Base-by-base conservation (phyloP, 768 basidiomycete species). In the Gautieria morchelliformis region DNA sequence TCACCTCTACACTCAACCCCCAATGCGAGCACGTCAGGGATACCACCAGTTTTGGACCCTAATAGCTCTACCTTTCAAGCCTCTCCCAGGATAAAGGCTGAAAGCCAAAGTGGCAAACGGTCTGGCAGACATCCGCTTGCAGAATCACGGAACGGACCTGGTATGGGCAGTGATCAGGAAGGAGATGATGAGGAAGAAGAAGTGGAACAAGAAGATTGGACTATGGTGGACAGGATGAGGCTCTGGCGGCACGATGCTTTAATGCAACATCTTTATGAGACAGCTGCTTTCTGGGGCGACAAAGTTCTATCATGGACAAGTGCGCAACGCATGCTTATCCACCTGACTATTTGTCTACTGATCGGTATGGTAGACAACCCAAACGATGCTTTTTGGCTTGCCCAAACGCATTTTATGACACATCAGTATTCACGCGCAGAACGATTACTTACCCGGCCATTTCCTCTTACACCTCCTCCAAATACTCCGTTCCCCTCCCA, bases 331-430 rank as follows among this genome's bases (percentile, higher is more conserved):
- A 37, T 9, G 9, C 60, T 52, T 58, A 41, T 56, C 58, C 19
- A n/a, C 3, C 8, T 39, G 27, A n/a, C 39, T 4, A 22, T 51
- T 17, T 22, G 41, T 57, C 32, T 47, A 11, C 33, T 50, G 41
- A 53, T 59, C 24, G 15, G 40, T 37, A 48, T 39, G 17, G 1
- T 64, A 95, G 95, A 85, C 61, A 92, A 98, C 65, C 87, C 93
- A 32, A 96, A 97, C 67, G 96, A 99, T 70, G 96, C 93, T 12
- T 98, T 99, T 71, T 99, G 96, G 96, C 82, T 99, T 20, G 94
- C 96, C 3, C 96, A 99, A 69, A 92, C 89, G 0, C 93, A 93
- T 70, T 99, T 98, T 69, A 87, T 94, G 76, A 93, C 88, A 3
- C 85, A 94, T 64, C 91, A 96, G 60, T 98, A 95, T 71, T 85